Percentiles rank a stretch among this genome's conserved stretches.
Conservation (phyloP, 805 yeast species). For the Candida palmyrensis region DNA sequence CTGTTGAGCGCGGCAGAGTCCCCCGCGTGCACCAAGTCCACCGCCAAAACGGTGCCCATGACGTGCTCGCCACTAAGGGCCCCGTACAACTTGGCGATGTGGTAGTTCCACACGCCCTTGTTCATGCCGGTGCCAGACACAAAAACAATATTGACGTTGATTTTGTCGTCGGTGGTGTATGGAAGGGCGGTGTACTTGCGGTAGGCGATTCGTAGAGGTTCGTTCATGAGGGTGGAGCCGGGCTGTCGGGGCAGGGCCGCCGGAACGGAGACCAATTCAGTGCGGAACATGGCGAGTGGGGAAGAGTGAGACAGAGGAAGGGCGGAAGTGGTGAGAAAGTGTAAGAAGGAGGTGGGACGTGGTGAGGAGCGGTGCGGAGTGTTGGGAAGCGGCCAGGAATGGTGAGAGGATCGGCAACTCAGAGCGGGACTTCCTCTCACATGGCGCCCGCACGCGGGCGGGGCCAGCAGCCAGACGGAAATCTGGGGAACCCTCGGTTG, state of each 20-base stretch:
- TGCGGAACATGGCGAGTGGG: no score
- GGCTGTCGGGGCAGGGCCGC: slow-evolving; percentile 1
- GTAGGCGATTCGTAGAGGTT: background rate
- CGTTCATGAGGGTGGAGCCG: slow-evolving; percentile 1
- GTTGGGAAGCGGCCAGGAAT: no score
- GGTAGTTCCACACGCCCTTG: slow-evolving; percentile 12
- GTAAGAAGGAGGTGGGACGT: background rate
- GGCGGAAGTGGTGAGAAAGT: background rate
- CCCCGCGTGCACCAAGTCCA: slow-evolving; percentile 11
- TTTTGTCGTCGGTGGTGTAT: background rate
- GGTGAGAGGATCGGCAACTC: no score
- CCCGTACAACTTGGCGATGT: slow-evolving; percentile 9
- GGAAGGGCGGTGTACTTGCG: background rate
- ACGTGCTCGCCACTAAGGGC: no score
- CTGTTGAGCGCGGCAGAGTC: slow-evolving; percentile 8
- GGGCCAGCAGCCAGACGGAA: no score
- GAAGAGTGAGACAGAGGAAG: no score
- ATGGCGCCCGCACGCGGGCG: no score
- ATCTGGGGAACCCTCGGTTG: no score
- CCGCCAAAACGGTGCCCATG: slow-evolving; percentile 8
- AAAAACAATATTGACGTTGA: slow-evolving; percentile 9
- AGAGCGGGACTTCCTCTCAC: no score
- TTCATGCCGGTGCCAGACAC: slow-evolving; percentile 14
- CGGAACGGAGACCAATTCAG: background rate
- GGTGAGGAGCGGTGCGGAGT: no score